Evolutionary conservation across 352 stramenopile genomes (phyloP).

Genomic region (Paralagenidium karlingii): DNA sequence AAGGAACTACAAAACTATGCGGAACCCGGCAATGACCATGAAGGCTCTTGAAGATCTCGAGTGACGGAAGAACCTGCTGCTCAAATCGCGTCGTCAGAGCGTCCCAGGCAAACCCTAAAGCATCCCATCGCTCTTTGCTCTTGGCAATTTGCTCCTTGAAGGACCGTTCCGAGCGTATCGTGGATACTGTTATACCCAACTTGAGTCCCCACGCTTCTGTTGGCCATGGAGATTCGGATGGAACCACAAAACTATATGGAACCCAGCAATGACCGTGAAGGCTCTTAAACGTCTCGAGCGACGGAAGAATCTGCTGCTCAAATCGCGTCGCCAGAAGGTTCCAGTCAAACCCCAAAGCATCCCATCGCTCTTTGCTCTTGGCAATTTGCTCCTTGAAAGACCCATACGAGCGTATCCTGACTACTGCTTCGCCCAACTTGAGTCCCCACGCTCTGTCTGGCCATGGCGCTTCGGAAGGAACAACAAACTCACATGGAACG

Average conservation of each 20-base stretch:
- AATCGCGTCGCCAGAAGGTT: too few relatives aligned
- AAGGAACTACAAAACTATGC: conserved; percentile 15
- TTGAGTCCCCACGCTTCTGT: conserved; percentile 79
- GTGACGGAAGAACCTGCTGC: conserved; percentile 30
- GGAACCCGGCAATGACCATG: conserved; percentile 27
- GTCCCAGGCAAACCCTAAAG: conserved; percentile 59
- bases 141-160: conserved; percentile 14
- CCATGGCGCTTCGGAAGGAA: conserved; percentile 39
- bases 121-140: conserved; percentile 19
- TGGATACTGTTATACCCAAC: conserved; percentile 81
- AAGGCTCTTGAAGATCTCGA: conserved; percentile 13
- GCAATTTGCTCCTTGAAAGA: too few relatives aligned
- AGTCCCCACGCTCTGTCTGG: conserved; percentile 46
- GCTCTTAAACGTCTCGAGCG: conserved; percentile 68
- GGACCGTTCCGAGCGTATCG: conserved; percentile 64
- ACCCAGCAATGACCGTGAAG: conserved; percentile 86
- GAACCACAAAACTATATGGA: conserved; percentile 82
- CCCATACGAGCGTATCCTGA: too few relatives aligned
- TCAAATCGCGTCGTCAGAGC: conserved; percentile 51
- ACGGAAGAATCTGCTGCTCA: conserved; percentile 49
- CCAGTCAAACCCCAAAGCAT: too few relatives aligned
- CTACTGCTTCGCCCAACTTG: too few relatives aligned
- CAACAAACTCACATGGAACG: conserved; percentile 38
- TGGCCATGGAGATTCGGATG: conserved; percentile 61
- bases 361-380: too few relatives aligned